phyloP scores from a whole-genome alignment of 1,284 basidiomycete genomes.

The Porodaedalea pini region DNA sequence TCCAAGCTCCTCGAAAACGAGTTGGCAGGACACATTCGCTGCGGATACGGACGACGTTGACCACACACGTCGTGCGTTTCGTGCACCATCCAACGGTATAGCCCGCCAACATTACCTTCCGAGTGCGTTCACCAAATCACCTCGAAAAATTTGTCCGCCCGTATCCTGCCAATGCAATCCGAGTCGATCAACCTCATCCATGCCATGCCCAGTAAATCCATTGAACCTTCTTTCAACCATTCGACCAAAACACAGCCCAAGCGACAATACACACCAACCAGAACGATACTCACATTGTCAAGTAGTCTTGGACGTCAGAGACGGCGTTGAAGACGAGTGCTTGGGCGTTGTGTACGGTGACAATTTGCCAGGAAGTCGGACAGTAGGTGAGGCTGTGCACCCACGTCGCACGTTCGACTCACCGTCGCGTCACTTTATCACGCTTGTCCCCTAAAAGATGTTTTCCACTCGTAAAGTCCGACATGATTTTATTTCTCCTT shows the following conservation, averaged over 20 bases:
- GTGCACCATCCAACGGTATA: too few species aligned
- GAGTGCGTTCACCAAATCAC: too few species aligned
- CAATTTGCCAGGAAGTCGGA: not conserved
- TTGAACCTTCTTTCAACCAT: not conserved
- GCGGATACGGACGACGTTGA: not conserved
- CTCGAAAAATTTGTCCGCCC: too few species aligned
- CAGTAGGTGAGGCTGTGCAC: not conserved
- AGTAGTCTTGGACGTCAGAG: not conserved
- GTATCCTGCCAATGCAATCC: not conserved
- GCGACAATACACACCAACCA: not conserved
- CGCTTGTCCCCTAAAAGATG: too few species aligned
- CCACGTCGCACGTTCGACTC: not conserved
- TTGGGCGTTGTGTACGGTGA: constrained; percentile 3
- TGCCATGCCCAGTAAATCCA: not conserved
- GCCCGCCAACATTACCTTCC: too few species aligned
- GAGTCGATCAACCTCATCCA: constrained; percentile 1
- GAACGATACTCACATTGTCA: constrained; percentile 9
- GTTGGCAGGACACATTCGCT: not conserved
- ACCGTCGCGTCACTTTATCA: not conserved
- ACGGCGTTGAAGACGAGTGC: constrained; percentile 1
- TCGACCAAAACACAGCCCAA: not conserved
- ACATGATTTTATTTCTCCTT: too few species aligned
- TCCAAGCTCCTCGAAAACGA: too few species aligned
- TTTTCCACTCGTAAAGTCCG: too few species aligned
- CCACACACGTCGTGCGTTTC: not conserved